These are phyloP conservation scores for Eucalyptus guilfoylei DNA, from an alignment of 345 rosid genomes.

Conservation along the genomic window DNA sequence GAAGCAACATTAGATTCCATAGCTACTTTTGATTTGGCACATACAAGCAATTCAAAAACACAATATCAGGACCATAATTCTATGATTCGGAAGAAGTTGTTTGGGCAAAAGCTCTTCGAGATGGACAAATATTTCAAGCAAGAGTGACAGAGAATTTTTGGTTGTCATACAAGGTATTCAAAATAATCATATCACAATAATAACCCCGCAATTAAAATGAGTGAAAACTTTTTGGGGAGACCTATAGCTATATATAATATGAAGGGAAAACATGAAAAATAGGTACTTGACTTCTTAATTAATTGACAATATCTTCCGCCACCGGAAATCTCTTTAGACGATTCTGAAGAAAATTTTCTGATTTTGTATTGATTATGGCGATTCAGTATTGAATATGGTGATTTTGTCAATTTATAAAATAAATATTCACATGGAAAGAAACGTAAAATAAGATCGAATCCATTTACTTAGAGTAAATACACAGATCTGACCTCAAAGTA, in stretches of 20 bases:
- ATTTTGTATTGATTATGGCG: neutral
- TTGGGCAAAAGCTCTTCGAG: neutral
- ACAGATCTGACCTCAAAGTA: neutral
- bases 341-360: neutral
- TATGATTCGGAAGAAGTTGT: neutral
- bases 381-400: neutral
- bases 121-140: neutral
- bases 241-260: neutral
- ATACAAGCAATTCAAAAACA: neutral
- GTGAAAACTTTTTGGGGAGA: neutral
- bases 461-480: neutral
- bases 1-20: conserved; percentile 23
- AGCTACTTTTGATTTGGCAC: neutral
- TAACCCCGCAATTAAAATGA: neutral
- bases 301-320: neutral
- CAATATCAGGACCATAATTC: neutral
- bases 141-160: neutral
- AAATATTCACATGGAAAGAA: neutral
- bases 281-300: neutral
- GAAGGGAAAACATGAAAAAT: neutral
- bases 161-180: neutral
- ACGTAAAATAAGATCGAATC: neutral
- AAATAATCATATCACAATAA: neutral
- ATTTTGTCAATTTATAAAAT: neutral
- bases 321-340: neutral